A percentile compares a stretch with the other conserved stretches of the same genome.
These are phyloP conservation scores for Hibiscus mutabilis DNA, from an alignment of 345 rosid species.

Conservation along the genomic window DNA sequence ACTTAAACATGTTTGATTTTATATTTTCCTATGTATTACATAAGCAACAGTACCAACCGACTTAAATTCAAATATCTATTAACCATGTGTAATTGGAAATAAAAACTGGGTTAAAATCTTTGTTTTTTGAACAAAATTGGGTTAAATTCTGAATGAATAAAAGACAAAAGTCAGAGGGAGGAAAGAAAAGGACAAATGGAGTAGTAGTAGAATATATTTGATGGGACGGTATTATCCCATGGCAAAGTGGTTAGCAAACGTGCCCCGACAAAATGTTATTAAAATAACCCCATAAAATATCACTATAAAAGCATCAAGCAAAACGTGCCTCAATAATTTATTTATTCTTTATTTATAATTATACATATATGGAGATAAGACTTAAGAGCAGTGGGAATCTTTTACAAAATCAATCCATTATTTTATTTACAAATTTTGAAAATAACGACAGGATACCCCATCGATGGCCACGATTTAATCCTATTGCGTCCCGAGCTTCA, in stretches of 20 bases:
- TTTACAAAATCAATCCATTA: neutral
- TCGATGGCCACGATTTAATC: conserved; percentile 5
- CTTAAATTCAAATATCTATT: too few relatives aligned
- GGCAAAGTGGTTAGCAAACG: conserved; percentile 17
- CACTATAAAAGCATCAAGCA: conserved; percentile 2
- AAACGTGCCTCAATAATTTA: conserved; percentile 20
- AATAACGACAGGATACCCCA: neutral
- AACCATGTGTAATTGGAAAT: too few relatives aligned
- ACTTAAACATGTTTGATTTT: too few relatives aligned
- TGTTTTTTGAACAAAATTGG: too few relatives aligned
- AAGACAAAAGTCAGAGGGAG: neutral
- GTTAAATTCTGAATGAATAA: neutral
- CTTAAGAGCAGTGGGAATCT: neutral
- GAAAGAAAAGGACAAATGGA: neutral
- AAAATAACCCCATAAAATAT: neutral
- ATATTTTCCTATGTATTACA: too few relatives aligned
- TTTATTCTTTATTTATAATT: neutral
- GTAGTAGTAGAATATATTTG: neutral
- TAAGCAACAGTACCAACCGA: too few relatives aligned
- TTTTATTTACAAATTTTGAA: neutral
- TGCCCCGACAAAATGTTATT: neutral
- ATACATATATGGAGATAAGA: neutral
- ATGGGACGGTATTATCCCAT: conserved; percentile 16
- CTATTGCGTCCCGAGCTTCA: neutral
- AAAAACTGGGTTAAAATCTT: too few relatives aligned